phyloP scores from a whole-genome alignment of 2,329 filamentous ascomycete genomes.

The Colletotrichum lentis region DNA sequence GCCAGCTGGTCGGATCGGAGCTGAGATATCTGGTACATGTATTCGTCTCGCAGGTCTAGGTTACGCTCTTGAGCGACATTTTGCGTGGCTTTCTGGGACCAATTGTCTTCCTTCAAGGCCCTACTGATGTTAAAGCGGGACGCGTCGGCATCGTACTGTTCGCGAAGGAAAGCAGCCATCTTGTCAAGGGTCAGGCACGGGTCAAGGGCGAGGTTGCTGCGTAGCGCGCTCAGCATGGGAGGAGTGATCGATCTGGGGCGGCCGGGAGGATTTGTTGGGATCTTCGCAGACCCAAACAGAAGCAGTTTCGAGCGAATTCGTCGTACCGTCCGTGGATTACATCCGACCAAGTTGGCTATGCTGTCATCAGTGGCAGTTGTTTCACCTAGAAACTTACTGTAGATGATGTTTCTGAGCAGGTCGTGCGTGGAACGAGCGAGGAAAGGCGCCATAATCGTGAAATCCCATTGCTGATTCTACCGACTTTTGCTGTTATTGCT shows the following conservation, averaged over 20 bases:
- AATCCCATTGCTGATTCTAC: background rate
- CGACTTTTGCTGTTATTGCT: constrained; percentile 2
- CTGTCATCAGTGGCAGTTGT: constrained; percentile 10
- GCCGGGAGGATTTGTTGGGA: constrained; percentile 38
- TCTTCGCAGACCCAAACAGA: constrained; percentile 38
- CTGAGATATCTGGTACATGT: too few relatives aligned
- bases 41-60: too few relatives aligned
- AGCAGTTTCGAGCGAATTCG: constrained; percentile 36
- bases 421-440: constrained; percentile 12
- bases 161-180: constrained; percentile 9
- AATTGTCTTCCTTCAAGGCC: background rate
- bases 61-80: background rate
- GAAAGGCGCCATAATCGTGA: constrained; percentile 8
- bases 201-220: constrained; percentile 29
- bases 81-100: constrained; percentile 12
- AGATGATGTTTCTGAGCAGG: constrained; percentile 1
- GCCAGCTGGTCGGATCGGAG: too few relatives aligned
- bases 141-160: constrained; percentile 11
- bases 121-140: constrained; percentile 19
- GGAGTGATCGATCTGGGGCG: constrained; percentile 39
- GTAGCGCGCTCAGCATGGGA: constrained; percentile 40
- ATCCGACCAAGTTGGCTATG: constrained; percentile 24
- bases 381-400: constrained; percentile 13
- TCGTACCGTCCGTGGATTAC: constrained; percentile 22
- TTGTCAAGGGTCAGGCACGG: constrained; percentile 1